Evolutionary conservation across 306 rosid genomes (phyloP).

Genomic region (Trifolium subterraneum): DNA sequence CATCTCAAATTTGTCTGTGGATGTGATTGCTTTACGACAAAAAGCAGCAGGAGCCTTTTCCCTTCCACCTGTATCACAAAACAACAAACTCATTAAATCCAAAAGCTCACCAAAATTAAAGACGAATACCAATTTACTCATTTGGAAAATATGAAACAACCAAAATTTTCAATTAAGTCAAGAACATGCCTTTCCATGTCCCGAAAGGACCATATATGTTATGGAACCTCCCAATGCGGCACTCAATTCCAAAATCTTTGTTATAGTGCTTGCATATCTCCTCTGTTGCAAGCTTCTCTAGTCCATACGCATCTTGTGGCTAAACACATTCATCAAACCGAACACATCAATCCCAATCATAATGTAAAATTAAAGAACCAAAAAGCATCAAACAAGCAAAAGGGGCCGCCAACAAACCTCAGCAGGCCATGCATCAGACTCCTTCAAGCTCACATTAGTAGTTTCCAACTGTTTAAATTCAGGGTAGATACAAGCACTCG

Average conservation of each 20-base stretch:
- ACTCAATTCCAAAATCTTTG: slow-evolving; percentile 92
- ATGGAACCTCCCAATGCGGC: slow-evolving; percentile 98
- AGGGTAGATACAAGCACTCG: slow-evolving; percentile 98
- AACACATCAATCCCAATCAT: slow-evolving; percentile 36
- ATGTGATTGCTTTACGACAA: slow-evolving; percentile 82
- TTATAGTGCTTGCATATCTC: slow-evolving; percentile 97
- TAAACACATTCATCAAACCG: slow-evolving; percentile 39
- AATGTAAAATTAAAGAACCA: slow-evolving; percentile 15
- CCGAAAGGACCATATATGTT: slow-evolving; percentile 98
- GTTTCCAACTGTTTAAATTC: slow-evolving; percentile 96
- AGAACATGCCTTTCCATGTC: slow-evolving; percentile 90
- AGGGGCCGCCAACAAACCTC: slow-evolving; percentile 65
- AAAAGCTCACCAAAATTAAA: slow-evolving; percentile 14
- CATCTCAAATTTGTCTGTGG: slow-evolving; percentile 92
- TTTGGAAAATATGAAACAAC: slow-evolving; percentile 24
- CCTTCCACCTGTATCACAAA: slow-evolving; percentile 76
- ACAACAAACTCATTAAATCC: slow-evolving; percentile 37
- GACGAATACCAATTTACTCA: not conserved
- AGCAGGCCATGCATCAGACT: slow-evolving; percentile 99
- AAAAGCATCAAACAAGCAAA: slow-evolving; percentile 26
- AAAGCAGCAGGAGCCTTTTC: slow-evolving; percentile 99
- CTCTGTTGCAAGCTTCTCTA: slow-evolving; percentile 99
- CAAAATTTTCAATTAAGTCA: slow-evolving; percentile 28
- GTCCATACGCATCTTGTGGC: slow-evolving; percentile 99
- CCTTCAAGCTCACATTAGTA: slow-evolving; percentile 95